Evolutionary conservation across 345 rosid genomes (phyloP), one percentile per base, ranked within the genome.

Genomic region (Carallia pectinifolia): DNA sequence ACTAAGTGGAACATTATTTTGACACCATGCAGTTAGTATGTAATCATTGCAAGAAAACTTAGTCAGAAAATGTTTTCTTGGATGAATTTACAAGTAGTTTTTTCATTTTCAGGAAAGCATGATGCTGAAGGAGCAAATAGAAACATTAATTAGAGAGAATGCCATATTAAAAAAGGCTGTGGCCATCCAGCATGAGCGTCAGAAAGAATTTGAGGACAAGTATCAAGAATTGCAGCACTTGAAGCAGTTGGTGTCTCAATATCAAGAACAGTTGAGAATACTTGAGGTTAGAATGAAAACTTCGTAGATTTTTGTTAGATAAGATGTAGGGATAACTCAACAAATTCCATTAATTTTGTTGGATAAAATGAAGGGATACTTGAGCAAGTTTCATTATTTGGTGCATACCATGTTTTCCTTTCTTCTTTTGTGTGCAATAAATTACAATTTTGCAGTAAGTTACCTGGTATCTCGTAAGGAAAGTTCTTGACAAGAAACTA

Each of bases 131-230:
- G 91, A 89, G 79, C 94, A 93, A 66, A 65, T 87, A 54, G 89
- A 86, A 68, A 77, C 79, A 39, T 60, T 88, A 64, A 56, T 86
- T 40, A 82, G 84, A 68, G 98, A 91, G 73, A 91, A 91, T 77
- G 58, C 82, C 18, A 85, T 93, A 65, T 90, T 93, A 7, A 93
- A 93, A 77, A 90, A 92, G 33, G 97, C 91, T 6, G 97, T 93
- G 70, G 83, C 94, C 37, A 88, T 89, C 68, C 96, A 91, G 71
- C 95, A 94, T 66, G 96, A 94, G 68, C 93, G 96, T 13, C 94
- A 88, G 66, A 91, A 86, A 75, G 90, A 82, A 53, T 82, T 64
- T 0, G 96, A 91, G 12, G 88, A 78, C 34, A 84, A 74, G 27
- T 85, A 76, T 73, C 80, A 68, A 55, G 96, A 94, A 81, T 62